These are phyloP conservation scores for Melastoma malabathricum DNA, from an alignment of 345 rosid genomes.

Conservation along the genomic window DNA sequence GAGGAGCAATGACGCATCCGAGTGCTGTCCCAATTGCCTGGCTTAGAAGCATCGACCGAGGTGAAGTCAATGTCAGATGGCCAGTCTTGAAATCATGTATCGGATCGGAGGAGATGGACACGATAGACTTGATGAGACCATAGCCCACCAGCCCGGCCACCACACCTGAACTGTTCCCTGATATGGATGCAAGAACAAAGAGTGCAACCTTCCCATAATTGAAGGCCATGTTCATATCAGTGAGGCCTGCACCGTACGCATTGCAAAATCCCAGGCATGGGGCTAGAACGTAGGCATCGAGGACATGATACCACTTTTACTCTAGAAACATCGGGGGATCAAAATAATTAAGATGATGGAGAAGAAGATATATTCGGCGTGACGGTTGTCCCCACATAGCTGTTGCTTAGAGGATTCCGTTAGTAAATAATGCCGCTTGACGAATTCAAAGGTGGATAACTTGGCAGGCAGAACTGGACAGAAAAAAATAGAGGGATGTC, in stretches of 20 bases:
- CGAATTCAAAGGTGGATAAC: too few relatives aligned
- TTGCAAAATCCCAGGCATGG: conserved; percentile 88
- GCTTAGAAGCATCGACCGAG: conserved; percentile 68
- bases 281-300: conserved; percentile 70
- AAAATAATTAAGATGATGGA: conserved; percentile 47
- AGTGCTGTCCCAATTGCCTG: conserved; percentile 77
- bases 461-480: too few relatives aligned
- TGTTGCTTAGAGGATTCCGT: too few relatives aligned
- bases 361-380: conserved; percentile 51
- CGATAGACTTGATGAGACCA: conserved; percentile 72
- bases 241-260: conserved; percentile 85
- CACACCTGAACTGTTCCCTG: conserved; percentile 48
- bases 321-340: conserved; percentile 75
- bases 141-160: conserved; percentile 86
- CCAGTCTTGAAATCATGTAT: conserved; percentile 92
- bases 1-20: conserved; percentile 74
- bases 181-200: conserved; percentile 58
- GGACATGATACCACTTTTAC: conserved; percentile 70
- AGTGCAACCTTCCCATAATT: conserved; percentile 88
- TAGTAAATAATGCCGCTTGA: too few relatives aligned
- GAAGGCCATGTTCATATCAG: conserved; percentile 93
- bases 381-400: too few relatives aligned
- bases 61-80: conserved; percentile 73
- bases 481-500: too few relatives aligned
- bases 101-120: conserved; percentile 68